Conservation (phyloP, 345 rosid species). For the Camelina hispida region DNA sequence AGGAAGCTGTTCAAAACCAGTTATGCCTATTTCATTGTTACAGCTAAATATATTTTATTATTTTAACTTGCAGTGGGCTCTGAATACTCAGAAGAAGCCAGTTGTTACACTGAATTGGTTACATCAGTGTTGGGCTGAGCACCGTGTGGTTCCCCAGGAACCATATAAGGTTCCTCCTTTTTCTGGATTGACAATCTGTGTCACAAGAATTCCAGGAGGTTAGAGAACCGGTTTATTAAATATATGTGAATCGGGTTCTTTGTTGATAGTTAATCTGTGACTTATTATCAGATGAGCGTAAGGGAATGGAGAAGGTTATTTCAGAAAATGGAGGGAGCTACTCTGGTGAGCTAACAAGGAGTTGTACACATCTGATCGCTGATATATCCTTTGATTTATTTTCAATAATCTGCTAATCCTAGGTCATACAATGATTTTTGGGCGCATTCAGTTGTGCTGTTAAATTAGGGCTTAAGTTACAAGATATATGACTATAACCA, state of each 20-base stretch:
- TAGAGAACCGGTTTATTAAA: conserved; percentile 32
- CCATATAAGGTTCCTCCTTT: conserved; percentile 89
- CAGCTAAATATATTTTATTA: conserved; percentile 6
- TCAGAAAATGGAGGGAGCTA: conserved; percentile 82
- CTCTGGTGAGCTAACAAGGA: conserved; percentile 80
- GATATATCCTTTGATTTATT: conserved; percentile 72
- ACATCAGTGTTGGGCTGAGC: conserved; percentile 88
- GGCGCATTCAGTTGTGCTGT: conserved; percentile 23
- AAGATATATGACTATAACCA: conserved; percentile 11
- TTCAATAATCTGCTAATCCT: conserved; percentile 18
- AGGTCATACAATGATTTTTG: conserved; percentile 21
- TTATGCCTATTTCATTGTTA: conserved; percentile 14
- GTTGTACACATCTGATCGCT: conserved; percentile 89
- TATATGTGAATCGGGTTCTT: conserved; percentile 21
- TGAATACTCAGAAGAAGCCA: conserved; percentile 79
- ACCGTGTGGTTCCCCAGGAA: conserved; percentile 93
- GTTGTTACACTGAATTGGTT: conserved; percentile 79
- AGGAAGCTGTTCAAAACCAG: conserved; percentile 39
- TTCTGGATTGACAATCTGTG: conserved; percentile 78
- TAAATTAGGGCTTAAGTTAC: not conserved
- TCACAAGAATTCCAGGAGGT: conserved; percentile 85
- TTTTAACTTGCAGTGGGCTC: conserved; percentile 77
- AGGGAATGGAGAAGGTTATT: conserved; percentile 68
- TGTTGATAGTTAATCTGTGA: conserved; percentile 42
- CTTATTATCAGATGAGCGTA: conserved; percentile 68